These are phyloP conservation scores for Pythium sp. DNA, from an alignment of 352 stramenopile species.

Conservation along the genomic window DNA sequence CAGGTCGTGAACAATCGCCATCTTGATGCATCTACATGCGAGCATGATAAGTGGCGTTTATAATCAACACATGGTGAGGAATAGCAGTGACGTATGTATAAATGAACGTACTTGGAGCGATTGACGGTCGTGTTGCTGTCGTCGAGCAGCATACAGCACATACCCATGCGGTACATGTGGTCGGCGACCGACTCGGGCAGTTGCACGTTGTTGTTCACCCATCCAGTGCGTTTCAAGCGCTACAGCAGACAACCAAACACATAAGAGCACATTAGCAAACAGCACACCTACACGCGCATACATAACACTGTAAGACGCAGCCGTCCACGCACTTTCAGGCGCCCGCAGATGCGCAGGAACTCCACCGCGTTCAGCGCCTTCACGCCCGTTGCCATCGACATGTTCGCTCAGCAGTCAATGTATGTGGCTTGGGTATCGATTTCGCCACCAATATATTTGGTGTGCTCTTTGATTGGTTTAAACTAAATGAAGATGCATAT, in stretches of 20 bases:
- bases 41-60: background rate
- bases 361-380: conserved; percentile 72
- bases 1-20: conserved; percentile 93
- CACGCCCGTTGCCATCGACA: conserved; percentile 50
- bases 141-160: conserved; percentile 89
- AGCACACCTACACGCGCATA: too few species aligned
- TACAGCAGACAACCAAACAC: conserved; percentile 24
- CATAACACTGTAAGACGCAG: background rate
- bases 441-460: background rate
- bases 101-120: conserved; percentile 45
- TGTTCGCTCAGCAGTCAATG: background rate
- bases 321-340: conserved; percentile 54
- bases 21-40: conserved; percentile 74
- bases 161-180: conserved; percentile 93
- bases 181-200: conserved; percentile 91
- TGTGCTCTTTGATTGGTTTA: background rate
- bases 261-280: background rate
- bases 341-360: conserved; percentile 76
- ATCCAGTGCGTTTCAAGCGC: conserved; percentile 89
- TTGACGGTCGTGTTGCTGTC: conserved; percentile 62
- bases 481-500: conserved; percentile 10
- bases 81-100: background rate
- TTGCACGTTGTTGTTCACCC: conserved; percentile 89
- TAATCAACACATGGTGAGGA: too few species aligned
- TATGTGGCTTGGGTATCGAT: background rate